Conservation (phyloP, 805 yeast genomes). For the Candida odintsovae region DNA sequence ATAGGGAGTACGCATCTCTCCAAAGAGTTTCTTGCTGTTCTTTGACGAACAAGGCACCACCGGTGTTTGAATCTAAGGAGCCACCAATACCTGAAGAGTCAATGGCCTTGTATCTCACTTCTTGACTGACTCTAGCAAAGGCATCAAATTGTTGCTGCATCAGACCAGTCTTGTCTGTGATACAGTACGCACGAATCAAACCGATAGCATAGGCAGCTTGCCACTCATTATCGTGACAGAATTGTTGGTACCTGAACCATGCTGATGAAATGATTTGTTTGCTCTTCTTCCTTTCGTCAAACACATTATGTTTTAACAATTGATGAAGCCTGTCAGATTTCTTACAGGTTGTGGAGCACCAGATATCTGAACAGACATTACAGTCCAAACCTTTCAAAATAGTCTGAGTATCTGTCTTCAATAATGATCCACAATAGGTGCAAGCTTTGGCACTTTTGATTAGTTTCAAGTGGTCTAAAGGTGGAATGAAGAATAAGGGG, state of each 20-base stretch:
- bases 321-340: slow-evolving; percentile 47
- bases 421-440: slow-evolving; percentile 54
- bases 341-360: slow-evolving; percentile 68
- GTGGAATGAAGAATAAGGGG: slow-evolving; percentile 59
- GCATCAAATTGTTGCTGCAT: slow-evolving; percentile 45
- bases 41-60: slow-evolving; percentile 47
- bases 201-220: slow-evolving; percentile 63
- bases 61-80: slow-evolving; percentile 38
- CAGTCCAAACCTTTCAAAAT: slow-evolving; percentile 54
- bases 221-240: slow-evolving; percentile 62
- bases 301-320: slow-evolving; percentile 48
- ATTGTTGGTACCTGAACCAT: slow-evolving; percentile 54
- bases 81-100: slow-evolving; percentile 41
- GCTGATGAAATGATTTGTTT: slow-evolving; percentile 37
- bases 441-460: slow-evolving; percentile 64
- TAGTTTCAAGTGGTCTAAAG: slow-evolving; percentile 56
- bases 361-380: slow-evolving; percentile 53
- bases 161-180: slow-evolving; percentile 36
- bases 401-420: slow-evolving; percentile 15
- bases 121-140: slow-evolving; percentile 68
- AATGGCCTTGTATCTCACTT: slow-evolving; percentile 51
- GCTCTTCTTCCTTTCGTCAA: slow-evolving; percentile 28
- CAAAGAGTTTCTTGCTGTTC: slow-evolving; percentile 56
- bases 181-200: slow-evolving; percentile 40
- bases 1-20: slow-evolving; percentile 48